These are phyloP conservation scores for Nevesoporus exiguus DNA, from an alignment of 768 basidiomycete genomes.

Conservation along the genomic window DNA sequence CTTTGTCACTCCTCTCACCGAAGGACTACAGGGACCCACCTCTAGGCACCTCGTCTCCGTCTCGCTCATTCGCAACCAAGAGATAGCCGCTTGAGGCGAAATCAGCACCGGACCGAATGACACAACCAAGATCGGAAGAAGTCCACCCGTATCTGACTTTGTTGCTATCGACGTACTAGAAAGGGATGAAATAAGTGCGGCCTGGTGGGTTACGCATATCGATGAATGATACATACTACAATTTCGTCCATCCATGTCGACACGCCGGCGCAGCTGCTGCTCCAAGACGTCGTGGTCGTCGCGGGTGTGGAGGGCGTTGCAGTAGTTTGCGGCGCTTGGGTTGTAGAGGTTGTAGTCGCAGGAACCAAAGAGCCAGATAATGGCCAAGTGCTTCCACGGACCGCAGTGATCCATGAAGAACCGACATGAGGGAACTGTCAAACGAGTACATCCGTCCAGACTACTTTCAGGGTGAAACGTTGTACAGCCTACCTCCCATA, in stretches of 20 bases:
- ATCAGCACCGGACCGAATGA: background rate
- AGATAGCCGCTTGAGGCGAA: background rate
- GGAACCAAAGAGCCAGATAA: background rate
- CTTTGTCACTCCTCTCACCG: background rate
- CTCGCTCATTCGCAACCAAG: background rate
- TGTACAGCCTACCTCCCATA: conserved; percentile 33
- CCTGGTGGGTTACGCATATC: background rate
- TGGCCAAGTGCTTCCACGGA: conserved; percentile 35
- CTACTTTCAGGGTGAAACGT: background rate
- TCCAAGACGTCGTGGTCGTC: background rate
- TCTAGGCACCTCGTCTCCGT: background rate
- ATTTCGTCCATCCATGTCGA: background rate
- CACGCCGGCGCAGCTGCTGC: background rate
- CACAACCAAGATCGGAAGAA: background rate
- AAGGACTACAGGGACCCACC: background rate
- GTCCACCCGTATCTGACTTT: background rate
- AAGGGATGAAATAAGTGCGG: background rate
- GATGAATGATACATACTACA: background rate
- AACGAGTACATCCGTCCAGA: background rate
- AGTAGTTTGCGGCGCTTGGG: background rate
- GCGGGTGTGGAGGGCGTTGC: background rate
- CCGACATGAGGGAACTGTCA: conserved; percentile 23
- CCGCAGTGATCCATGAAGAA: conserved; percentile 36
- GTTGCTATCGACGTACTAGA: background rate
- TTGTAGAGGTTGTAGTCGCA: background rate